These are phyloP conservation scores for Aspergillus sclerotiicarbonarius DNA, from an alignment of 495 filamentous ascomycete species.

Conservation along the genomic window DNA sequence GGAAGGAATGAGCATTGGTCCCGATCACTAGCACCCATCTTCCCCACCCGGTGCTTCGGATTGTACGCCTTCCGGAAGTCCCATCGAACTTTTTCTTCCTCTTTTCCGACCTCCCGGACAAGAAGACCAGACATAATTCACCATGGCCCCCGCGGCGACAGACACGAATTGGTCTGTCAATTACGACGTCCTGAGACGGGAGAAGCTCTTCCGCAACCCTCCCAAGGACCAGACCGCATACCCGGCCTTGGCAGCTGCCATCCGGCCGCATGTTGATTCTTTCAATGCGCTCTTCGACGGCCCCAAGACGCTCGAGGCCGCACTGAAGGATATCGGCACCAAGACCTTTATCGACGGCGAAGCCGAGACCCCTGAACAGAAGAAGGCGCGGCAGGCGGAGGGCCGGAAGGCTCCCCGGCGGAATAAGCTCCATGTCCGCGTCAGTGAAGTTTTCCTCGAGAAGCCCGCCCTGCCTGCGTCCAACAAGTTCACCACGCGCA, in stretches of 20 bases:
- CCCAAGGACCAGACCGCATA: slow-evolving; percentile 86
- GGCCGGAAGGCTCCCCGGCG: slow-evolving; percentile 52
- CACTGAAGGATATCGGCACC: slow-evolving; percentile 82
- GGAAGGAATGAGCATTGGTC: slow-evolving; percentile 12
- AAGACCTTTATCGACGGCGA: slow-evolving; percentile 84
- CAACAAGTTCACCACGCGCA: slow-evolving; percentile 74
- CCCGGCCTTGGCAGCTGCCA: slow-evolving; percentile 75
- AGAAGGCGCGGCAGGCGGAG: slow-evolving; percentile 37
- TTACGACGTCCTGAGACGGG: slow-evolving; percentile 77
- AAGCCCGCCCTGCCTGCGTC: slow-evolving; percentile 68
- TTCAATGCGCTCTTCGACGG: slow-evolving; percentile 89
- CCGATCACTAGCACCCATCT: slow-evolving; percentile 2
- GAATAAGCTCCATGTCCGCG: slow-evolving; percentile 70
- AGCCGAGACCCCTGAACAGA: slow-evolving; percentile 40
- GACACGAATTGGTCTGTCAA: slow-evolving; percentile 74
- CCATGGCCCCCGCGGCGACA: slow-evolving; percentile 55
- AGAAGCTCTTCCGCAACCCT: slow-evolving; percentile 83
- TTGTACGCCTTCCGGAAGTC: not conserved
- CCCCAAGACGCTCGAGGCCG: slow-evolving; percentile 68
- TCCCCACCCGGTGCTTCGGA: not conserved
- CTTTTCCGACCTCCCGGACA: slow-evolving; percentile 18
- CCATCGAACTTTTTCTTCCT: slow-evolving; percentile 14
- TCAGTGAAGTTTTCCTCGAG: slow-evolving; percentile 74
- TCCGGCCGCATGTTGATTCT: slow-evolving; percentile 87
- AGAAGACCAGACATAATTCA: slow-evolving; percentile 15